phyloP scores from a whole-genome alignment of 139 green algal genomes.

The Volvox africanus region DNA sequence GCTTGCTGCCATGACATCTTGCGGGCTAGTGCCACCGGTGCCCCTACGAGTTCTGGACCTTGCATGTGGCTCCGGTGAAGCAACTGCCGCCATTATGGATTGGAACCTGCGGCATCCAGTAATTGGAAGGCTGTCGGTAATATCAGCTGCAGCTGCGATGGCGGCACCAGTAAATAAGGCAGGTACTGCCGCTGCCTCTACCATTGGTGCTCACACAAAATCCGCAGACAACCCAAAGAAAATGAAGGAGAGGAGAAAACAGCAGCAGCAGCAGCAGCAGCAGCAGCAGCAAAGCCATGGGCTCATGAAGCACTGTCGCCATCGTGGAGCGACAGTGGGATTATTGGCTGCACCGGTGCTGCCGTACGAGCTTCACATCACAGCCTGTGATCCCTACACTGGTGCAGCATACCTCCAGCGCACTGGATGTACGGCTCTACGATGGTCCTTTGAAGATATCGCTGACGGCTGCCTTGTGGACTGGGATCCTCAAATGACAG shows the following conservation, averaged over 20 bases:
- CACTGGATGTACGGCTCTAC: background rate
- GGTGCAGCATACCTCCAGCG: constrained; percentile 16
- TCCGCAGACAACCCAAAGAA: no score
- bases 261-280: constrained; percentile 6
- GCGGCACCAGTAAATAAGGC: no score
- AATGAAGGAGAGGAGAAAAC: no score
- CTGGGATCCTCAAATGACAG: background rate
- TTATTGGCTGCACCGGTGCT: background rate
- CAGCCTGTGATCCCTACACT: constrained; percentile 44
- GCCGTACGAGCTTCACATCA: constrained; percentile 36
- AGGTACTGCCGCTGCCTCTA: no score
- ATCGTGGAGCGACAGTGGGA: background rate
- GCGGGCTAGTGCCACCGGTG: background rate
- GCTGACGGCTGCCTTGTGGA: constrained; percentile 12
- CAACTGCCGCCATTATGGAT: background rate
- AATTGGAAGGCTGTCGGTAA: background rate
- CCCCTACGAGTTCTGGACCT: constrained; percentile 31
- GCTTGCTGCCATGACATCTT: background rate
- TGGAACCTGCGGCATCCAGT: constrained; percentile 9
- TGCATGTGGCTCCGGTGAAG: constrained; percentile 31
- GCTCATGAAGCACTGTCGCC: no score
- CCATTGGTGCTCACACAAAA: no score
- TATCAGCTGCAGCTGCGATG: background rate
- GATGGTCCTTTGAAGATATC: constrained; percentile 43
- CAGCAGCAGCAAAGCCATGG: background rate